Conservation (phyloP, 768 basidiomycete species). For the Piloderma croceum region DNA sequence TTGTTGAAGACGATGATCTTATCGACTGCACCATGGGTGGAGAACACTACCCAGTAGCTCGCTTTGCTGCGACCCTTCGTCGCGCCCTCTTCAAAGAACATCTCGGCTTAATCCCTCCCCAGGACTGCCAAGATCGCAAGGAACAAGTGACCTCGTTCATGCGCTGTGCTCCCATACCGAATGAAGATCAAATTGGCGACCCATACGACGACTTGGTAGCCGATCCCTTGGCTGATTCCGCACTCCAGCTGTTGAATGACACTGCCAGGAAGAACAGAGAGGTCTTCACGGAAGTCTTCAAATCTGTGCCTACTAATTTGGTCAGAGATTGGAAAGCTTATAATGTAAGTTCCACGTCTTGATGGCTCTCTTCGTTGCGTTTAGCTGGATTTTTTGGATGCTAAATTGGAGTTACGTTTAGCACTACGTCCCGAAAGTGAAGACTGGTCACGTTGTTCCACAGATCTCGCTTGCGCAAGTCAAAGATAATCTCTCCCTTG, state of each 20-base stretch:
- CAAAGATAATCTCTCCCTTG: conserved; percentile 67
- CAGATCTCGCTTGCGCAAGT: conserved; percentile 61
- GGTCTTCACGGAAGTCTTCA: conserved; percentile 82
- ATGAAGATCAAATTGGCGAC: conserved; percentile 57
- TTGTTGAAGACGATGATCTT: conserved; percentile 84
- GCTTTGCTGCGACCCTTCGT: conserved; percentile 80
- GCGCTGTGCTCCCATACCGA: conserved; percentile 70
- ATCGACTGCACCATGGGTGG: conserved; percentile 78
- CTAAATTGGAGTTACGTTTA: conserved; percentile 22
- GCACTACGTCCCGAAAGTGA: conserved; percentile 70
- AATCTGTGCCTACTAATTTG: conserved; percentile 79
- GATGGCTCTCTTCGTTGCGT: conserved; percentile 1
- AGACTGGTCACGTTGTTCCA: conserved; percentile 76
- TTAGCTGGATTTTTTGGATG: too few relatives aligned
- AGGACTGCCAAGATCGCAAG: conserved; percentile 38
- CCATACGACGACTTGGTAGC: conserved; percentile 62
- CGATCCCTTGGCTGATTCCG: conserved; percentile 69
- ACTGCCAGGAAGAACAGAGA: conserved; percentile 80
- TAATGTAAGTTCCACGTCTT: conserved; percentile 42
- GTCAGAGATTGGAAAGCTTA: conserved; percentile 77
- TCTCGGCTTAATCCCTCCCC: conserved; percentile 79
- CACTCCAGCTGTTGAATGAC: conserved; percentile 52
- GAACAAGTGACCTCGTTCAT: conserved; percentile 54
- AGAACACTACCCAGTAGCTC: conserved; percentile 58
- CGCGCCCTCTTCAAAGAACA: conserved; percentile 84